These are phyloP conservation scores for Cladophialophora psammophila DNA, from an alignment of 2,329 filamentous ascomycete genomes.

Conservation along the genomic window DNA sequence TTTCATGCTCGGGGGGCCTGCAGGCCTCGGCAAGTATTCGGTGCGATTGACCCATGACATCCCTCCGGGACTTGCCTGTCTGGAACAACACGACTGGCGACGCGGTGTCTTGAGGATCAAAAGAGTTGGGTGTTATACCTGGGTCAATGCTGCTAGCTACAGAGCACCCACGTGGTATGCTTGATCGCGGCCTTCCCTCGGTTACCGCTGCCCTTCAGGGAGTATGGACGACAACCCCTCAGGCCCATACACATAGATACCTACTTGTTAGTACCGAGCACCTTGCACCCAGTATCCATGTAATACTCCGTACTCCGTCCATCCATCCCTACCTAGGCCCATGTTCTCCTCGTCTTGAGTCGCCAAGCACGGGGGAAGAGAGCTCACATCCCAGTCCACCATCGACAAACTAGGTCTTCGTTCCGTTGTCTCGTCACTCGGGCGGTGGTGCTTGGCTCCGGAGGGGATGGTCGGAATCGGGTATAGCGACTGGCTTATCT, in stretches of 20 bases:
- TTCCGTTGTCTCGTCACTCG: neutral
- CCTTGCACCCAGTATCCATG: neutral
- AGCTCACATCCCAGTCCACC: neutral
- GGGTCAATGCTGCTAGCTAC: neutral
- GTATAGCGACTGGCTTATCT: constrained; percentile 20
- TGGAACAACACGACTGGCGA: neutral
- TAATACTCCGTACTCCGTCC: neutral
- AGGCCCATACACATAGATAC: neutral
- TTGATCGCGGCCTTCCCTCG: constrained; percentile 3
- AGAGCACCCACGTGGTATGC: constrained; percentile 11
- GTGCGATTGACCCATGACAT: constrained; percentile 1
- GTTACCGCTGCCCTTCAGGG: constrained; percentile 6
- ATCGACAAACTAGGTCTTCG: neutral
- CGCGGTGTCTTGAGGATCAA: constrained; percentile 5
- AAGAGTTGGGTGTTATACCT: constrained; percentile 10
- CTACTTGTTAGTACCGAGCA: too few relatives aligned
- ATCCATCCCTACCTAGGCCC: neutral
- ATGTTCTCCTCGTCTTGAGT: neutral
- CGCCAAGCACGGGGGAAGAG: neutral
- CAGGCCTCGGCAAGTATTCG: constrained; percentile 18
- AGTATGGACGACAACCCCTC: neutral
- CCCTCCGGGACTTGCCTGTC: neutral
- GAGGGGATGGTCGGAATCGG: constrained; percentile 8
- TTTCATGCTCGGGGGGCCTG: neutral
- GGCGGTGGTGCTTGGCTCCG: constrained; percentile 3